Evolutionary conservation across 768 basidiomycete species (phyloP).

Genomic region (Tremella mesenterica): DNA sequence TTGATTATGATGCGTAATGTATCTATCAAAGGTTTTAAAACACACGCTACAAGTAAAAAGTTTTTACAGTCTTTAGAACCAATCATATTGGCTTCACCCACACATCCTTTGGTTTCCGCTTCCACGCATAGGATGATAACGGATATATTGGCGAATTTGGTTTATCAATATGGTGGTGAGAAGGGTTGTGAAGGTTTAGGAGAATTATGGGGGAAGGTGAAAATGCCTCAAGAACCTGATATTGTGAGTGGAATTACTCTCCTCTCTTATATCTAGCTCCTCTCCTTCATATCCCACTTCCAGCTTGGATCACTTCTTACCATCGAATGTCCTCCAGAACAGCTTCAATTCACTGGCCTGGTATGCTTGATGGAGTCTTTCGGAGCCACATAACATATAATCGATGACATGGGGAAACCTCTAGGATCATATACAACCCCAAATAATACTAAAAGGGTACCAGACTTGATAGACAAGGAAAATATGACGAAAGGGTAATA

Average conservation of each 20-base stretch:
- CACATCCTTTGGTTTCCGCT: slow-evolving; percentile 22
- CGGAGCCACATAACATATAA: too few relatives aligned
- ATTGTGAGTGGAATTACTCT: too few relatives aligned
- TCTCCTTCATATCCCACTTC: not conserved
- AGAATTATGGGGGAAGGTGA: slow-evolving; percentile 69
- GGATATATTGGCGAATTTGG: slow-evolving; percentile 73
- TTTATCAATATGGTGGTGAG: slow-evolving; percentile 54
- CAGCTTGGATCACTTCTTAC: not conserved
- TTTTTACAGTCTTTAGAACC: slow-evolving; percentile 20
- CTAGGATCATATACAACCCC: too few relatives aligned
- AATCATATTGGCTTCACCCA: slow-evolving; percentile 23
- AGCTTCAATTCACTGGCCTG: too few relatives aligned
- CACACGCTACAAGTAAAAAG: slow-evolving; percentile 29
- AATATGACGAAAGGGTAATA: too few relatives aligned
- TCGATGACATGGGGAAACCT: too few relatives aligned
- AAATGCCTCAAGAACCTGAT: slow-evolving; percentile 70
- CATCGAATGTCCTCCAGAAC: too few relatives aligned
- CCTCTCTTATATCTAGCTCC: too few relatives aligned
- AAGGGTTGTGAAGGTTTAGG: slow-evolving; percentile 54
- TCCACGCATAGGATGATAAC: slow-evolving; percentile 47
- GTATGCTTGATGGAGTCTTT: too few relatives aligned
- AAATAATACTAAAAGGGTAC: too few relatives aligned
- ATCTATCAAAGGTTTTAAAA: slow-evolving; percentile 58
- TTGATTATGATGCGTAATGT: slow-evolving; percentile 81
- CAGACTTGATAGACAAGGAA: too few relatives aligned